Base-by-base conservation (phyloP, 768 basidiomycete species). In the Amanita molliuscula region DNA sequence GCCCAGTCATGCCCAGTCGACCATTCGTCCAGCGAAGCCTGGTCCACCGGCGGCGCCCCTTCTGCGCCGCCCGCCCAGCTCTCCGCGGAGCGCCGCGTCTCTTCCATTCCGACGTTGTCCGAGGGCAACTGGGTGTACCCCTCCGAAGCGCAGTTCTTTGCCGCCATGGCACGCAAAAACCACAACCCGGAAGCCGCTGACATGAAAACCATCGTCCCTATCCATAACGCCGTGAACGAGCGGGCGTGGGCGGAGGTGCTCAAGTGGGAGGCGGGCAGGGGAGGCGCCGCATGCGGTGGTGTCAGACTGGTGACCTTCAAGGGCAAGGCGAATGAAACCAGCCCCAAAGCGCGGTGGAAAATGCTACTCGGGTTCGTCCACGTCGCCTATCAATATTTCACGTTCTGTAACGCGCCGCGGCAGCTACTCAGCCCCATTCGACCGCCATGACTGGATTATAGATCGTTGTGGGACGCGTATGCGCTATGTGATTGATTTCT, bases 221-320 rank as follows among this genome's bases (percentile, higher is more conserved):
- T 99, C 44, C 96, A 99, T 67, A 99, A 99, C 61, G 95, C 95
- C 33, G 96, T 98, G 48, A 99, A 99, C 63, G 96, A 98, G 67
- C 81, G 83, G 48, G 86, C 88, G 2, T 95, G 91, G 91, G 67
- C 71, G 16, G 84, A 91, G 65, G 73, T 95, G 21, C 61, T 88
- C 63, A 76, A 76, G 54, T 95, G 91, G 91, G 91, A 94, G 64
- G 66, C 67, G 9, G 82, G 84, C 2, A 75, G 81, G 59, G 93
- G 93, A 33, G 85, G 87, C 10, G 86, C 88, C 40, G 71, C 68
- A 41, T 97, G 93, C 61, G 87, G 88, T 37, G 84, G 88, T 7
- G 66, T 86, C 38, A 84, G 78, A 67, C 75, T 95, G 21, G 82
- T 93, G 53, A 91, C 79, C 63, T 98, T 99, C 72, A 88, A 88